Evolutionary conservation across 2,329 filamentous ascomycete species (phyloP).

Genomic region (Paecilomyces niveus): DNA sequence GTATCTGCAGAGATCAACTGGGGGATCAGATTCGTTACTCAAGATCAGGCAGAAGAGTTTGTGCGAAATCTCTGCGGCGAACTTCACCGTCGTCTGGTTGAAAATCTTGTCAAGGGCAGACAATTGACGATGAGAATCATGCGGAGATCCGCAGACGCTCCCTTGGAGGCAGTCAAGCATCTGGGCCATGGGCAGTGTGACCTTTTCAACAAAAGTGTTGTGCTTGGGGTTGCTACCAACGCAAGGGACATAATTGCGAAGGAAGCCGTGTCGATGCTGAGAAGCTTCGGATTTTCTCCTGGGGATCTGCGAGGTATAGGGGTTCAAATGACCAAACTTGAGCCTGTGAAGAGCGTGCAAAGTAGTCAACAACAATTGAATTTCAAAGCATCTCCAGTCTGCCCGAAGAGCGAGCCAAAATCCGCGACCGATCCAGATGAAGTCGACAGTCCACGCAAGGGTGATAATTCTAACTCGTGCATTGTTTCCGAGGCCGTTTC

Average conservation of each 20-base stretch:
- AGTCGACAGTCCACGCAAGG: slow-evolving; percentile 36
- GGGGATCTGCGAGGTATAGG: slow-evolving; percentile 91
- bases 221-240: slow-evolving; percentile 80
- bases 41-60: slow-evolving; percentile 91
- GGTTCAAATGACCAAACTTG: slow-evolving; percentile 87
- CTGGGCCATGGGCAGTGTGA: slow-evolving; percentile 94
- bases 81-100: slow-evolving; percentile 69
- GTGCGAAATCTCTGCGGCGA: slow-evolving; percentile 78
- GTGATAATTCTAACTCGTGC: slow-evolving; percentile 12
- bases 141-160: slow-evolving; percentile 76
- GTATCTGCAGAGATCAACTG: slow-evolving; percentile 97
- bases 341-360: slow-evolving; percentile 62
- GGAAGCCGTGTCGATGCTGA: slow-evolving; percentile 78
- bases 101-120: slow-evolving; percentile 78
- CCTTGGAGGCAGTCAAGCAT: slow-evolving; percentile 85
- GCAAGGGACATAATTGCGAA: slow-evolving; percentile 63
- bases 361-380: slow-evolving; percentile 73
- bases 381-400: slow-evolving; percentile 50
- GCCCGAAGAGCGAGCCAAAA: slow-evolving; percentile 13
- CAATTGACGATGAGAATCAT: slow-evolving; percentile 94
- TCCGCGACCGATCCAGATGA: slow-evolving; percentile 43
- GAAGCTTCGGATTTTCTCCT: slow-evolving; percentile 74
- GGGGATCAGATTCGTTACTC: slow-evolving; percentile 90
- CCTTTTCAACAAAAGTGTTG: slow-evolving; percentile 78
- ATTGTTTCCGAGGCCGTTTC: slow-evolving; percentile 18